Conservation (phyloP, 805 yeast genomes). For the Kluyveromyces lactis region DNA sequence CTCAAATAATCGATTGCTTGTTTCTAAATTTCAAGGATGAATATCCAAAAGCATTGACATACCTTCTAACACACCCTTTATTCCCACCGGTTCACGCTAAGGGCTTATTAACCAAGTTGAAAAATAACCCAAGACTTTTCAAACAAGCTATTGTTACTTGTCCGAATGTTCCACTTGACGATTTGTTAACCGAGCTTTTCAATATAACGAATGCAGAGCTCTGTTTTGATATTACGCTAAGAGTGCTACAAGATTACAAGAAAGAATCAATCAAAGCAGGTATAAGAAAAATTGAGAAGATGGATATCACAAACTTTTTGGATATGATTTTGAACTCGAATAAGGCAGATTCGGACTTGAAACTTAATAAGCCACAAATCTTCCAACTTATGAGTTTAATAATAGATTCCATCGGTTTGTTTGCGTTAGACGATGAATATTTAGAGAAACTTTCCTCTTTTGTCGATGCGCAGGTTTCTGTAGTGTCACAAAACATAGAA, state of each 20-base stretch:
- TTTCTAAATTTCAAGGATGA: constrained; percentile 26
- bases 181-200: constrained; percentile 54
- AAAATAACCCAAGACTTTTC: constrained; percentile 52
- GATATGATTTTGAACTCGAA: constrained; percentile 24
- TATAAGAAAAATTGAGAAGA: constrained; percentile 25
- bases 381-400: constrained; percentile 26
- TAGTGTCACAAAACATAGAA: constrained; percentile 25
- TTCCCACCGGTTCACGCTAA: constrained; percentile 56
- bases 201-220: constrained; percentile 51
- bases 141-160: constrained; percentile 80
- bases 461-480: constrained; percentile 19
- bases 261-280: constrained; percentile 47
- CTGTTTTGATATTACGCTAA: constrained; percentile 55
- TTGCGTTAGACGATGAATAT: constrained; percentile 23
- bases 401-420: constrained; percentile 29
- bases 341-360: constrained; percentile 14
- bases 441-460: constrained; percentile 18
- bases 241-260: constrained; percentile 61
- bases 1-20: constrained; percentile 36
- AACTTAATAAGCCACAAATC: constrained; percentile 19
- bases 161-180: constrained; percentile 55
- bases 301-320: constrained; percentile 27
- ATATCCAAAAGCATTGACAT: constrained; percentile 56
- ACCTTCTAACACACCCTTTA: constrained; percentile 78
- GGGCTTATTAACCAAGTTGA: constrained; percentile 46